phyloP scores from a whole-genome alignment of 306 rosid genomes.

The Citrullus amarus region DNA sequence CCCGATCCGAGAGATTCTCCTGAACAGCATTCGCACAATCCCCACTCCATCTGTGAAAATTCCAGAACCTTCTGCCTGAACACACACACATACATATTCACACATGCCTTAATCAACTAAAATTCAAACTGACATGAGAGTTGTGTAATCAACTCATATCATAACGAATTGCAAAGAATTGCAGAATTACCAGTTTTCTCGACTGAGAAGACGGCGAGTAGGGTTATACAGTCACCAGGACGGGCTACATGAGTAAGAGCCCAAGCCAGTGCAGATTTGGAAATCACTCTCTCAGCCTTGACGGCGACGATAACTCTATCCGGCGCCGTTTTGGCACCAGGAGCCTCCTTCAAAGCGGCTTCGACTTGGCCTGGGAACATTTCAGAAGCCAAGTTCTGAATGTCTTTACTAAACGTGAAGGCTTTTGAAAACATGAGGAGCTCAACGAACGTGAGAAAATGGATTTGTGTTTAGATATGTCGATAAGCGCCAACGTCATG shows the following conservation, averaged over 20 bases:
- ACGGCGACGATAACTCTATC: conserved; percentile 77
- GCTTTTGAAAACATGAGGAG: conserved; percentile 2
- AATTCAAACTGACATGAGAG: not conserved
- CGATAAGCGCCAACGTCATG: conserved; percentile 5
- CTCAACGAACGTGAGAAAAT: not conserved
- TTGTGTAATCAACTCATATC: not conserved
- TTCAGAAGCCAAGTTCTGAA: not conserved
- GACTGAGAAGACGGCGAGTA: conserved; percentile 57
- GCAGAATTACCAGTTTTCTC: conserved; percentile 37
- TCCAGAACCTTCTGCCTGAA: conserved; percentile 73
- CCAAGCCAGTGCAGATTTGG: conserved; percentile 71
- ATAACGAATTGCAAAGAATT: not conserved
- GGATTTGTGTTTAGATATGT: not conserved
- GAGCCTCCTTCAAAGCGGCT: conserved; percentile 29
- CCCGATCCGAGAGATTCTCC: conserved; percentile 61
- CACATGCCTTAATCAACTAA: not conserved
- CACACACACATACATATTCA: not conserved
- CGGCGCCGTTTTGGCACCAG: conserved; percentile 15
- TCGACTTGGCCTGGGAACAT: conserved; percentile 15
- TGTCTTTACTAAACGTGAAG: not conserved
- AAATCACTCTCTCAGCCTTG: conserved; percentile 67
- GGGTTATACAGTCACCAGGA: conserved; percentile 59
- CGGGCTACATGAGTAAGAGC: conserved; percentile 83
- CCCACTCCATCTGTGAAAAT: conserved; percentile 41
- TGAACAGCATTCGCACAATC: conserved; percentile 37